A percentile compares a stretch with the other conserved stretches of the same genome.
Evolutionary conservation across 2,329 filamentous ascomycete genomes (phyloP).

Genomic region (Ophiocordyceps sinensis): DNA sequence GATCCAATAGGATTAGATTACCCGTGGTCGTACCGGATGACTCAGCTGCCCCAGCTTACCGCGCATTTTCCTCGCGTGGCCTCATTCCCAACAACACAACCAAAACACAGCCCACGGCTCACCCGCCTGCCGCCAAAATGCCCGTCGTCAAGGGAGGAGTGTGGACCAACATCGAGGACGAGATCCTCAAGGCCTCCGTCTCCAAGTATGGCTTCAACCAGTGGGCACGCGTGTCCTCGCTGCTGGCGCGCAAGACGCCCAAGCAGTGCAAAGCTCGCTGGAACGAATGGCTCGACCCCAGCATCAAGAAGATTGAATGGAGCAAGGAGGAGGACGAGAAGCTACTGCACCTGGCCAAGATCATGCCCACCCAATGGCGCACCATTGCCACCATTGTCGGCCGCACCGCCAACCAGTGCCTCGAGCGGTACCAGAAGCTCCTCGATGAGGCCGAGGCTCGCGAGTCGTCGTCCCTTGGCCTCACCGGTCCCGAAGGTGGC

Average conservation of each 20-base stretch:
- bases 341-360: conserved; percentile 85
- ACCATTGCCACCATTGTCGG: conserved; percentile 96
- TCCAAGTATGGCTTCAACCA: conserved; percentile 94
- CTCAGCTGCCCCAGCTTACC: no score
- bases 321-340: conserved; percentile 98
- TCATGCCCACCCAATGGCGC: conserved; percentile 98
- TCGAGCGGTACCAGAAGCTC: conserved; percentile 92
- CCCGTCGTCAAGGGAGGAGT: conserved; percentile 62
- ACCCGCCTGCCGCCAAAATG: conserved; percentile 30
- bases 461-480: conserved; percentile 68
- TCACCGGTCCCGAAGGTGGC: conserved; percentile 74
- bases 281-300: conserved; percentile 96
- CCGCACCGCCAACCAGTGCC: conserved; percentile 88
- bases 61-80: neutral
- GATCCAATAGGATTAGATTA: no score
- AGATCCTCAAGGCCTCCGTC: conserved; percentile 91
- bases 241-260: conserved; percentile 90
- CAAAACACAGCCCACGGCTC: no score
- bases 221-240: conserved; percentile 95
- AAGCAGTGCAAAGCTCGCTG: conserved; percentile 99
- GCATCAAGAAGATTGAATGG: conserved; percentile 98
- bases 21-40: no score
- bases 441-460: conserved; percentile 89
- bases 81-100: neutral
- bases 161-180: conserved; percentile 73